phyloP scores from a whole-genome alignment of 768 basidiomycete species.

The Russula earlei region DNA sequence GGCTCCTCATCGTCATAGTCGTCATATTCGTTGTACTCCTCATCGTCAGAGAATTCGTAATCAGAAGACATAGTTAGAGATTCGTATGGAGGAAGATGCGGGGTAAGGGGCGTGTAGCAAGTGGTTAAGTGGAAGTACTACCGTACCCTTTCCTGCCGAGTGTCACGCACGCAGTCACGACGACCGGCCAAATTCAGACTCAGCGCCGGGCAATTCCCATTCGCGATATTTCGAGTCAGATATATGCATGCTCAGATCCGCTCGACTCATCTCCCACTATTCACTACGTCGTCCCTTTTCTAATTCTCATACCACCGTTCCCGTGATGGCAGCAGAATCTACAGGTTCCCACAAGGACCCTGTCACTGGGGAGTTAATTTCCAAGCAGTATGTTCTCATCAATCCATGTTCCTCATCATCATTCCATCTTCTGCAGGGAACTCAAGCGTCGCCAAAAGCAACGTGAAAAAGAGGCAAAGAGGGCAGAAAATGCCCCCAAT shows the following conservation, averaged over 20 bases:
- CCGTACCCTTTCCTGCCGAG: not conserved
- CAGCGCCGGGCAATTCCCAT: conserved; percentile 7
- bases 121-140: not conserved
- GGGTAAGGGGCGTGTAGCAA: not conserved
- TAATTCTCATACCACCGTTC: not conserved
- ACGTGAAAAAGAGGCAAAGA: conserved; percentile 61
- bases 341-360: conserved; percentile 55
- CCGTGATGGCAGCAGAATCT: conserved; percentile 32
- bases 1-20: conserved; percentile 68
- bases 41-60: conserved; percentile 63
- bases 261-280: not conserved
- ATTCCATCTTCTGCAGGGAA: conserved; percentile 47
- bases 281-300: not conserved
- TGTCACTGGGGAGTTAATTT: conserved; percentile 92
- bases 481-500: conserved; percentile 62
- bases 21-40: conserved; percentile 48
- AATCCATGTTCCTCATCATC: conserved; percentile 18
- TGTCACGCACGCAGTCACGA: too few species aligned
- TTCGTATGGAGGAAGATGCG: not conserved
- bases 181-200: not conserved
- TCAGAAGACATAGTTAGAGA: conserved; percentile 46
- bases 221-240: not conserved
- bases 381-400: conserved; percentile 67
- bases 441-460: conserved; percentile 90
- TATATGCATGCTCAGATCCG: conserved; percentile 21